phyloP scores from a whole-genome alignment of 352 stramenopile genomes.

The Globisporangium paddicum region DNA sequence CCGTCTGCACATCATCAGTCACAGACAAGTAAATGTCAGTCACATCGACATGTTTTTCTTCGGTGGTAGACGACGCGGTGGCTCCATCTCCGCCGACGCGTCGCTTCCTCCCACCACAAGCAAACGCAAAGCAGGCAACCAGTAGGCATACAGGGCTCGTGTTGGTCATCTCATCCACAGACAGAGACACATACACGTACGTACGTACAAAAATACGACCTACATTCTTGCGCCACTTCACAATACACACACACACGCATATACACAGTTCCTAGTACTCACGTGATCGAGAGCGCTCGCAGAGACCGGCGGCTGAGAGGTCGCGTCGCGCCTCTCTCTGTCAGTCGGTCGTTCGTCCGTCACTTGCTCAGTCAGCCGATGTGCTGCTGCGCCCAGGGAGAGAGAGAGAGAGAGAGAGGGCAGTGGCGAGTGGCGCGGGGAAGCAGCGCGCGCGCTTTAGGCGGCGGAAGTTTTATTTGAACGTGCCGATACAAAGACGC shows the following conservation, averaged over 20 bases:
- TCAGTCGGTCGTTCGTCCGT: not conserved
- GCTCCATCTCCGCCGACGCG: not conserved
- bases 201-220: not conserved
- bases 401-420: slow-evolving; percentile 1
- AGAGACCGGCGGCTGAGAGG: not conserved
- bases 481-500: slow-evolving; percentile 6
- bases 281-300: not conserved
- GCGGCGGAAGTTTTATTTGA: slow-evolving; percentile 11
- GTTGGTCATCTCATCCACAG: not conserved
- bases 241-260: not conserved
- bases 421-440: not conserved
- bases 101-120: not conserved
- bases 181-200: not conserved
- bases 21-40: slow-evolving; percentile 1
- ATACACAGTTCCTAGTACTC: not conserved
- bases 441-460: slow-evolving; percentile 1
- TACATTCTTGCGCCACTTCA: not conserved
- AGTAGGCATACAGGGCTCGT: not conserved
- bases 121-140: not conserved
- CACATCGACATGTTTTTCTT: not conserved
- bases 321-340: not conserved
- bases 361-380: not conserved
- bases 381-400: too few relatives aligned
- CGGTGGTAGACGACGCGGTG: not conserved
- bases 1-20: not conserved